Conservation (phyloP, 208 protist species). For the Blechomonas ayalai region DNA sequence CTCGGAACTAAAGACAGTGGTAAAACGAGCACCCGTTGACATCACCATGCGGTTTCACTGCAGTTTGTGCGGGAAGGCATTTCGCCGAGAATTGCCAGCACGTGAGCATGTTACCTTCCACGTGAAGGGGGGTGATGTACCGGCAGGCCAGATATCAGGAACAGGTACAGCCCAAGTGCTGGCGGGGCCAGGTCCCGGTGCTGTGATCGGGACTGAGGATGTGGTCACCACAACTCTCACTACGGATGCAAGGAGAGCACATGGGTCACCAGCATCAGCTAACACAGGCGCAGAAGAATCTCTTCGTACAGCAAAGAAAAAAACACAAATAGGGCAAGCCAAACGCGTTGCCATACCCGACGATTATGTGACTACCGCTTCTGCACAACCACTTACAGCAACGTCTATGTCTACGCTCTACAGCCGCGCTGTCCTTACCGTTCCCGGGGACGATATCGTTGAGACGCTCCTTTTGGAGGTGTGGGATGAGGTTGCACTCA, state of each 20-base stretch:
- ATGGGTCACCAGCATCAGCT: too few species aligned
- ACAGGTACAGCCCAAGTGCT: constrained; percentile 16
- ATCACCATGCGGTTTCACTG: constrained; percentile 47
- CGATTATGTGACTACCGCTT: too few species aligned
- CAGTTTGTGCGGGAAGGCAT: constrained; percentile 46
- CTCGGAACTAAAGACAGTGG: constrained; percentile 2
- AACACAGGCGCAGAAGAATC: background rate
- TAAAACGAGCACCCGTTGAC: constrained; percentile 22
- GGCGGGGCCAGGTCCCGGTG: constrained; percentile 35
- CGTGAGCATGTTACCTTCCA: constrained; percentile 28
- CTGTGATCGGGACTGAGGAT: constrained; percentile 33
- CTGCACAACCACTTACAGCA: too few species aligned
- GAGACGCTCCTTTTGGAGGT: constrained; percentile 37
- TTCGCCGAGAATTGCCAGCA: constrained; percentile 21
- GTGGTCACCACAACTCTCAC: background rate
- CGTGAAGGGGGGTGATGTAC: background rate
- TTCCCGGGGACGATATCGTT: constrained; percentile 46
- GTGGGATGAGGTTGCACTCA: constrained; percentile 48
- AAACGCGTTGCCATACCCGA: too few species aligned
- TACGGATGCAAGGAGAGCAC: background rate
- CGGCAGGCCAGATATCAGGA: background rate
- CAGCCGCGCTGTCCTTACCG: constrained; percentile 8
- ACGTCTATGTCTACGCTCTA: constrained; percentile 3
- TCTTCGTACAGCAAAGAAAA: background rate
- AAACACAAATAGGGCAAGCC: background rate